Evolutionary conservation across 768 basidiomycete genomes (phyloP).

Genomic region (Termitomyces sp.): DNA sequence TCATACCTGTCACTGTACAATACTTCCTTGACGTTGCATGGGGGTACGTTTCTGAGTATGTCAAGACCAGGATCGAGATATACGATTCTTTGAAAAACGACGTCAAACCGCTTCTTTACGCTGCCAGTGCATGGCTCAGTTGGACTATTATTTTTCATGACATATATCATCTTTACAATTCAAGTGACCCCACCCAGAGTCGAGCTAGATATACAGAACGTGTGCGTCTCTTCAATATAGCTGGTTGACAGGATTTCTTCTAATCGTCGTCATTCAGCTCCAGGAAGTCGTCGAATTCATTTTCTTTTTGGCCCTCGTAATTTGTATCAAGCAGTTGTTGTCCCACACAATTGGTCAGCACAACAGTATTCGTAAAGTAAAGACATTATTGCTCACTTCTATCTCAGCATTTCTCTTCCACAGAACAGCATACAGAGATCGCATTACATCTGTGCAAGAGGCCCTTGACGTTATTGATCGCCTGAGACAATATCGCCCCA

Average conservation of each 20-base stretch:
- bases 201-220: conserved; percentile 55
- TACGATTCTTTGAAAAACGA: conserved; percentile 68
- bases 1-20: conserved; percentile 52
- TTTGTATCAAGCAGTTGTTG: conserved; percentile 60
- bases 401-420: conserved; percentile 64
- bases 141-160: conserved; percentile 71
- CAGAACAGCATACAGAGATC: conserved; percentile 70
- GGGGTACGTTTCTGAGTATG: conserved; percentile 69
- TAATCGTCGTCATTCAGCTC: conserved; percentile 28
- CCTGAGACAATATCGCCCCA: conserved; percentile 60
- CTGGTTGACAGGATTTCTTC: background rate
- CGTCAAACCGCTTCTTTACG: conserved; percentile 69
- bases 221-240: conserved; percentile 24
- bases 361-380: background rate
- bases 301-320: conserved; percentile 67
- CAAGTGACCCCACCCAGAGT: conserved; percentile 31
- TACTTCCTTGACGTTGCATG: conserved; percentile 52
- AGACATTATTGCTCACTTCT: background rate
- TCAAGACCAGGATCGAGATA: conserved; percentile 63
- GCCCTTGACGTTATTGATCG: conserved; percentile 58
- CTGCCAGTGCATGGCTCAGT: conserved; percentile 60
- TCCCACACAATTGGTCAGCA: conserved; percentile 53
- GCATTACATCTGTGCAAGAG: conserved; percentile 49
- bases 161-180: conserved; percentile 55
- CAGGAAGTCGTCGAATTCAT: conserved; percentile 62